Conservation (phyloP, 2,329 filamentous ascomycete genomes). For the Colletotrichum nymphaeae region DNA sequence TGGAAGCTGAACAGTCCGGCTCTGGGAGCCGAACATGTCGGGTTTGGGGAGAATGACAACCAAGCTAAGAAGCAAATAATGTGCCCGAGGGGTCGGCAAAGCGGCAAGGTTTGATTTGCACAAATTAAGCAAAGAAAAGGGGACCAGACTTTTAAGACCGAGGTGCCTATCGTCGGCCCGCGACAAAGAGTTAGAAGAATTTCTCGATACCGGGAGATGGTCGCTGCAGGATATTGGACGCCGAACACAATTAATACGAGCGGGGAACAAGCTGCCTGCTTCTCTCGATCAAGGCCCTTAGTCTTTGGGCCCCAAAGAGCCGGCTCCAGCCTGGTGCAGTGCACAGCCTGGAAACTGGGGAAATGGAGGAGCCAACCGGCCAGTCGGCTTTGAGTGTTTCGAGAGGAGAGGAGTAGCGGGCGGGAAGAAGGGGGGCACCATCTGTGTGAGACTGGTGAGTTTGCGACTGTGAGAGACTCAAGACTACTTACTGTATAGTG, state of each 20-base stretch:
- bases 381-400: slow-evolving; percentile 15
- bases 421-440: background rate
- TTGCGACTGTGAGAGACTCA: background rate
- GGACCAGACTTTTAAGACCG: background rate
- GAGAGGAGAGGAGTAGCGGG: background rate
- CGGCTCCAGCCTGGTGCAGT: slow-evolving; percentile 23
- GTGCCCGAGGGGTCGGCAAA: background rate
- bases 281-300: background rate
- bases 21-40: slow-evolving; percentile 19
- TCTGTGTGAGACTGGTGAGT: background rate
- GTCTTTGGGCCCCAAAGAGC: background rate
- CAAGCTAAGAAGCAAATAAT: background rate
- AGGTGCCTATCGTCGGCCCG: background rate
- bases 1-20: background rate
- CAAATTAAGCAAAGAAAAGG: no score
- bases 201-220: background rate
- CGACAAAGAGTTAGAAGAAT: background rate
- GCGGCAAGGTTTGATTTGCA: background rate
- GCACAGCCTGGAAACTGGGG: slow-evolving; percentile 35
- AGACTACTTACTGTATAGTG: background rate
- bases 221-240: slow-evolving; percentile 2
- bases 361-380: slow-evolving; percentile 10
- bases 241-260: slow-evolving; percentile 8
- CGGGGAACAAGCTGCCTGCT: slow-evolving; percentile 1
- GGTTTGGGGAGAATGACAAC: no score